Evolutionary conservation across 306 rosid species (phyloP).

Genomic region (Luffa acutangula): DNA sequence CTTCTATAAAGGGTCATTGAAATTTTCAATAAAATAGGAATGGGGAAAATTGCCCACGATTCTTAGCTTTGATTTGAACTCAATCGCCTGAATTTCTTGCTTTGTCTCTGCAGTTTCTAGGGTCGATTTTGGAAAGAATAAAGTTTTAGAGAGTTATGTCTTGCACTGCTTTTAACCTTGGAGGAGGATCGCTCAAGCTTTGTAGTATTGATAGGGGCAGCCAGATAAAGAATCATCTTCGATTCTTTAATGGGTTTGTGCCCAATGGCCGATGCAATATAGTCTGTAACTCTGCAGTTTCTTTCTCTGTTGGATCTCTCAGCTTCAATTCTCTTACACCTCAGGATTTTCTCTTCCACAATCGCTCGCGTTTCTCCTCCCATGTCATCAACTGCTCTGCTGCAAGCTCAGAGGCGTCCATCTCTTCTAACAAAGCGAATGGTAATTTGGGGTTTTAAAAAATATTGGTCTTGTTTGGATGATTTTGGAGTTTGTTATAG

Average conservation of each 20-base stretch:
- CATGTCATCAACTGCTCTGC: conserved; percentile 6
- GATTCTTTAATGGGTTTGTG: conserved; percentile 2
- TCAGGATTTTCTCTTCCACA: not conserved
- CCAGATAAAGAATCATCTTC: not conserved
- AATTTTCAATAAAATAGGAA: not conserved
- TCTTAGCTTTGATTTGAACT: not conserved
- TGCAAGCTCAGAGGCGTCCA: not conserved
- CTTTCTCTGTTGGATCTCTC: not conserved
- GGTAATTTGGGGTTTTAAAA: not conserved
- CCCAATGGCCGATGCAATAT: not conserved
- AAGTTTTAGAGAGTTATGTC: conserved; percentile 3
- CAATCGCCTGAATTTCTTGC: not conserved
- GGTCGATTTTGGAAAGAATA: not conserved
- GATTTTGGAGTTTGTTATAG: not conserved
- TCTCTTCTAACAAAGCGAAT: not conserved
- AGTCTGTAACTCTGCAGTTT: not conserved
- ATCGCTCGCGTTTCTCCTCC: not conserved
- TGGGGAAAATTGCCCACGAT: not conserved
- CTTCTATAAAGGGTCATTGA: not conserved
- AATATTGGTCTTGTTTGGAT: not conserved
- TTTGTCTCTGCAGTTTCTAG: not conserved
- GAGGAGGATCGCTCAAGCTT: conserved; percentile 7
- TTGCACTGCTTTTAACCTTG: conserved; percentile 8
- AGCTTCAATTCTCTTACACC: not conserved
- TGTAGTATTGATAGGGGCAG: not conserved